Evolutionary conservation across 306 rosid species (phyloP), one percentile per base, ranked within the genome.

Genomic region (Vicia faba): DNA sequence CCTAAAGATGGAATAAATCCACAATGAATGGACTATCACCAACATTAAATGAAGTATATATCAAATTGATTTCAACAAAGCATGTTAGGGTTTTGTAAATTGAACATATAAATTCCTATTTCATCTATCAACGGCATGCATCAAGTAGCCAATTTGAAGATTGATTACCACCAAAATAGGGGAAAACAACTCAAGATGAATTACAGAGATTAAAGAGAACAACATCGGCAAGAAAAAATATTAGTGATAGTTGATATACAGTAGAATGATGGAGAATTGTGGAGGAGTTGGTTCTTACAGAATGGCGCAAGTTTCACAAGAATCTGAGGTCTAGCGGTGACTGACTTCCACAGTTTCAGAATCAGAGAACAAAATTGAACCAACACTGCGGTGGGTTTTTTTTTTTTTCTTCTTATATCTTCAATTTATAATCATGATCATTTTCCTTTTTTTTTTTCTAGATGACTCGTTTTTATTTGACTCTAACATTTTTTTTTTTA

Each of bases 261-360:
- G 65, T 44, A 56, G 13, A 43, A 65, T 43, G 7, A 65, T 36
- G 1, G 1, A 56, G 23, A 18, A 61, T 35, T 20, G 51, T 4
- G 14, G 45, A 44, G 39, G 4, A n/a, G n/a, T 55, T 2, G 28
- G 28, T 25, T 23, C 73, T 57, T 66, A 74, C 78, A 14, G 33
- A 74, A 74, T 66, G 67, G 61, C 67, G 62, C 25, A 16, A 35
- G 16, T 15, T 66, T 25, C 43, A 12, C 61, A 48, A 41, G 51
- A 45, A 33, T 65, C 26, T 43, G 58, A 64, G 70, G 70, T 11
- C 5, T 38, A 63, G 55, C 35, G 0, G 61, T 48, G 36, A 50
- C 43, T 64, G 66, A 35, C 40, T 59, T 31, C 14, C 43, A 7
- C 64, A 26, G 56, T 29, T 53, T n/a, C 29, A 16, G 66, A 14